Evolutionary conservation across 2,329 filamentous ascomycete genomes (phyloP).

Genomic region (Allantophomopsis cytisporea): DNA sequence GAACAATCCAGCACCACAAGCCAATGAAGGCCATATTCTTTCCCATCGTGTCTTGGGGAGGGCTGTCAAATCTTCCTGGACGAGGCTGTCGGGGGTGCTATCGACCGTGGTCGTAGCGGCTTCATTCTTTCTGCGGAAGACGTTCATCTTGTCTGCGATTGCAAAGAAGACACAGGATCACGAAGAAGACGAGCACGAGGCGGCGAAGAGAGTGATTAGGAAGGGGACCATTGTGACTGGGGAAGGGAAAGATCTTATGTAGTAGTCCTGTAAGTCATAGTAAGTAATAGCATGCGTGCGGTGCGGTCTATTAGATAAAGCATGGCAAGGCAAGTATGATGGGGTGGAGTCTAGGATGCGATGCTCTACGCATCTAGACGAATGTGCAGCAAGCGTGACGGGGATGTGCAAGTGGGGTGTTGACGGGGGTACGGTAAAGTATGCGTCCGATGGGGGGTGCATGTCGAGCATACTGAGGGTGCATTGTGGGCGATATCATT

Average conservation of each 20-base stretch:
- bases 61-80: constrained; percentile 7
- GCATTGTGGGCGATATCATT: too few species aligned
- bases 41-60: constrained; percentile 12
- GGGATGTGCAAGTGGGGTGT: too few species aligned
- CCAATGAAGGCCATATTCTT: constrained; percentile 52
- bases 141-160: constrained; percentile 1
- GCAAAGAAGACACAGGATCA: background rate
- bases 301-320: too few species aligned
- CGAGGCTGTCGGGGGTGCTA: background rate
- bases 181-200: background rate
- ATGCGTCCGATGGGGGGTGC: too few species aligned
- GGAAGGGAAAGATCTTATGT: background rate
- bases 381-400: too few species aligned
- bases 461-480: too few species aligned
- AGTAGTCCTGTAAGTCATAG: background rate
- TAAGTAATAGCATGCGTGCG: too few species aligned
- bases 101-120: background rate
- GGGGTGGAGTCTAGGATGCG: too few species aligned
- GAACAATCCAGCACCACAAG: constrained; percentile 81
- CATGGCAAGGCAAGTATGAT: too few species aligned
- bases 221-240: background rate
- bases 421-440: too few species aligned
- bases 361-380: too few species aligned
- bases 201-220: background rate
- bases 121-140: constrained; percentile 5